Percentiles rank a stretch among this genome's conserved stretches.
These are phyloP conservation scores for Hygrophorus russula DNA, from an alignment of 768 basidiomycete genomes.

Conservation along the genomic window DNA sequence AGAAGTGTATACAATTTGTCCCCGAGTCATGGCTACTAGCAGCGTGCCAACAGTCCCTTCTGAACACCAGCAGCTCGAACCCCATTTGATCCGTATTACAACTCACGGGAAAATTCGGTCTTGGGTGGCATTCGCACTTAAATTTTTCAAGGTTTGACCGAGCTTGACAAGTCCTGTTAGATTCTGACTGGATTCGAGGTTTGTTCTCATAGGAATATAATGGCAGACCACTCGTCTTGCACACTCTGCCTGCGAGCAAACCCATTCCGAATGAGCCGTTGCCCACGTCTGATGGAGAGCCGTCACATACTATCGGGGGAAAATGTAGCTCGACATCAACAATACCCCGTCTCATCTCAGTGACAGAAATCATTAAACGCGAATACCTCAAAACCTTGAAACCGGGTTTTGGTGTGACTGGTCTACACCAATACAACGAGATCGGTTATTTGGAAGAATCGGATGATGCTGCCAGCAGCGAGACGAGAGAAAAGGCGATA, in stretches of 20 bases:
- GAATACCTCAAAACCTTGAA: conserved; percentile 1
- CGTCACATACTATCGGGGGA: not conserved
- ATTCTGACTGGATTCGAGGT: not conserved
- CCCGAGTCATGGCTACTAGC: too few relatives aligned
- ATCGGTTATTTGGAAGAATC: not conserved
- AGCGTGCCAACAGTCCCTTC: not conserved
- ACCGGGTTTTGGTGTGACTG: not conserved
- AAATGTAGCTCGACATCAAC: not conserved
- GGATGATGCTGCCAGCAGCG: not conserved
- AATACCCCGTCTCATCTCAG: conserved; percentile 4
- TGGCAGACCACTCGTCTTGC: not conserved
- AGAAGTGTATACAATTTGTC: too few relatives aligned
- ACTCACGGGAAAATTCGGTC: conserved; percentile 1
- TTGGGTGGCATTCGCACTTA: conserved; percentile 2
- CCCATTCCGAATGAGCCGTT: not conserved
- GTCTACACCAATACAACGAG: conserved; percentile 4
- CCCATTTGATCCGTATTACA: conserved; percentile 1
- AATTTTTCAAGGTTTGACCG: not conserved
- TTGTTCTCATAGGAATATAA: not conserved
- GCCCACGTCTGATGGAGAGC: not conserved
- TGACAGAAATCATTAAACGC: conserved; percentile 4
- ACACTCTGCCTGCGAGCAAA: conserved; percentile 1
- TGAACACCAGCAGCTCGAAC: not conserved
- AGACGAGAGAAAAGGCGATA: not conserved
- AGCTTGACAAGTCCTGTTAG: not conserved